Base-by-base conservation (phyloP, 805 yeast genomes). In the Saturnispora zaruensis region DNA sequence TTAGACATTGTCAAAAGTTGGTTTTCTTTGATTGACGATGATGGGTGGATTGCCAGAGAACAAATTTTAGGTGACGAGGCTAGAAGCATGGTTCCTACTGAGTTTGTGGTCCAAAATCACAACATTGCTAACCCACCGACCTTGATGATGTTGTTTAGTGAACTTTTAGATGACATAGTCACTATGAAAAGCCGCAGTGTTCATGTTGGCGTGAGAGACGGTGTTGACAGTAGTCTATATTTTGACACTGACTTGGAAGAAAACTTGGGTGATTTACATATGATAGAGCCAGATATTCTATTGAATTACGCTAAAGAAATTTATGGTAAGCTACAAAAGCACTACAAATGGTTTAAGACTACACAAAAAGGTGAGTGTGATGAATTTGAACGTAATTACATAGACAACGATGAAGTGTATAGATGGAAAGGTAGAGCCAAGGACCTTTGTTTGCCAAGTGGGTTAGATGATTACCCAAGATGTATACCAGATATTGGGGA, bases 41-140 rank as follows among this genome's bases (percentile, higher is more conserved):
- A 84, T 54, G 99, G 99, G 0, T 93, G 98, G 97, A 85, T 93
- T 57, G 96, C 96, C 2, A 76, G 99, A 54, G 99, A 93, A 64
- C 95, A 88, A 59, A 91, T 93, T 28, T 71, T 93, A 42, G 99
- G 99, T 1, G 82, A 81, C 6, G 98, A 93, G 64, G 89, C 91
- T 36, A 77, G 98, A 62, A 76, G 84, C 42, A 81, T 84, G 59
- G 98, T 93, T 5, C 98, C 98, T 0, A 70, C 63, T 6, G 87
- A 84, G 54, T 91, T 91, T 63, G 83, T 77, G 57, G 84, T 80
- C 9, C 99, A 93, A 67, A 85, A 84, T 63, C 95, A 96, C 3
- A 77, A 82, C 51, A 83, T 87, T 60, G 97, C 96, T 7, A 93
- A 91, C 58, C 99, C 99, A 1, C 99, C 99, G 18, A 93, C 98